phyloP scores from a whole-genome alignment of 768 basidiomycete genomes.

The Hericium erinaceus region DNA sequence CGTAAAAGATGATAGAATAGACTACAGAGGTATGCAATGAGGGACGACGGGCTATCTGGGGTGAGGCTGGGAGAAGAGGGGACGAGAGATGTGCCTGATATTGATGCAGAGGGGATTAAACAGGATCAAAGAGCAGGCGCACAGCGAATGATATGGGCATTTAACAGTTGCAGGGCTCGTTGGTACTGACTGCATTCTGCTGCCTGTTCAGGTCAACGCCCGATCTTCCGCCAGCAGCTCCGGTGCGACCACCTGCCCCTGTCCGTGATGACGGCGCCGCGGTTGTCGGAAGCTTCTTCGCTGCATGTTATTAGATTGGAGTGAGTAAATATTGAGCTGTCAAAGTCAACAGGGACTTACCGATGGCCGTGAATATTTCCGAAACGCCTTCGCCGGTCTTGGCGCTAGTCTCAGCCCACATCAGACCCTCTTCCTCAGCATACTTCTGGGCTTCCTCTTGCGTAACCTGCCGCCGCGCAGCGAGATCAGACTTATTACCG shows the following conservation, averaged over 20 bases:
- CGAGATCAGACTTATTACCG: slow-evolving; percentile 90
- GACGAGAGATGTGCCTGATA: neutral
- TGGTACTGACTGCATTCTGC: slow-evolving; percentile 39
- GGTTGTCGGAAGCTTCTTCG: slow-evolving; percentile 83
- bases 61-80: neutral
- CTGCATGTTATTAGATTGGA: slow-evolving; percentile 27
- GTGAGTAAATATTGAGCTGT: neutral
- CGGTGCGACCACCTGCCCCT: slow-evolving; percentile 37
- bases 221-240: slow-evolving; percentile 39
- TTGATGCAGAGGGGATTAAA: no score
- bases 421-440: slow-evolving; percentile 83
- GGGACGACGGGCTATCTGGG: slow-evolving; percentile 8
- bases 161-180: slow-evolving; percentile 74
- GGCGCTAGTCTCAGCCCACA: slow-evolving; percentile 90
- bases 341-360: slow-evolving; percentile 30
- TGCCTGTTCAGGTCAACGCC: slow-evolving; percentile 79
- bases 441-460: slow-evolving; percentile 89
- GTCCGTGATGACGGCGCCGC: slow-evolving; percentile 59
- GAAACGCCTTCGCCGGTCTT: slow-evolving; percentile 83
- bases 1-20: slow-evolving; percentile 17
- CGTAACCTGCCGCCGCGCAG: slow-evolving; percentile 75
- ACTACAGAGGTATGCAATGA: slow-evolving; percentile 16
- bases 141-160: slow-evolving; percentile 2
- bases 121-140: neutral
- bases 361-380: slow-evolving; percentile 81